A percentile compares a stretch with the other conserved stretches of the same genome.
Evolutionary conservation across 345 rosid species (phyloP).

Genomic region (Gynandropsis gynandra): DNA sequence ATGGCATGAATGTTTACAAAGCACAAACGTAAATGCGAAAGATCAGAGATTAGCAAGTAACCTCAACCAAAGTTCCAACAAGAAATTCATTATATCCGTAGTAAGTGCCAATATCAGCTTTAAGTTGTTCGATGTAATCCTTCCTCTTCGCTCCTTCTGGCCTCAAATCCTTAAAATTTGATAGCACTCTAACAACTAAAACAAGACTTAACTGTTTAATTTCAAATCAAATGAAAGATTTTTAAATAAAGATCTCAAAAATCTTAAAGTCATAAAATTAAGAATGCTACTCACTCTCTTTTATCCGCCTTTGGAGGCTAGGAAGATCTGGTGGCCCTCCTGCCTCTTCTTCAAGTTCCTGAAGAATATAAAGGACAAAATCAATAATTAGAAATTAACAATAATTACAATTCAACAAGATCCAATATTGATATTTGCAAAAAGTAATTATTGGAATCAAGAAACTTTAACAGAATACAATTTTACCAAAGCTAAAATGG

Average conservation of each 20-base stretch:
- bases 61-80: slow-evolving; percentile 75
- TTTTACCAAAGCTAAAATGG: too few species aligned
- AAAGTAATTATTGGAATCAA: too few species aligned
- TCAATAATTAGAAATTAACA: slow-evolving; percentile 1
- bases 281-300: slow-evolving; percentile 54
- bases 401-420: too few species aligned
- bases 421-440: too few species aligned
- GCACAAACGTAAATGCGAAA: slow-evolving; percentile 3
- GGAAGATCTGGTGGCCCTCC: slow-evolving; percentile 69
- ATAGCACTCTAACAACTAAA: slow-evolving; percentile 75
- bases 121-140: slow-evolving; percentile 63
- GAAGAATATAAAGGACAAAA: slow-evolving; percentile 10
- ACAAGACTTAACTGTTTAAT: slow-evolving; percentile 14
- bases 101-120: slow-evolving; percentile 63
- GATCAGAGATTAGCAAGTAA: slow-evolving; percentile 22
- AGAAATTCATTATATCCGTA: slow-evolving; percentile 91
- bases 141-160: slow-evolving; percentile 62
- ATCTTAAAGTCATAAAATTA: background rate
- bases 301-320: slow-evolving; percentile 65
- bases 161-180: slow-evolving; percentile 58
- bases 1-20: background rate
- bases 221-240: background rate
- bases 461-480: too few species aligned
- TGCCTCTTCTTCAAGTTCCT: slow-evolving; percentile 86
- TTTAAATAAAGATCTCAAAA: slow-evolving; percentile 4